phyloP scores from a whole-genome alignment of 306 rosid genomes.

The Herpetospermum pedunculosum region DNA sequence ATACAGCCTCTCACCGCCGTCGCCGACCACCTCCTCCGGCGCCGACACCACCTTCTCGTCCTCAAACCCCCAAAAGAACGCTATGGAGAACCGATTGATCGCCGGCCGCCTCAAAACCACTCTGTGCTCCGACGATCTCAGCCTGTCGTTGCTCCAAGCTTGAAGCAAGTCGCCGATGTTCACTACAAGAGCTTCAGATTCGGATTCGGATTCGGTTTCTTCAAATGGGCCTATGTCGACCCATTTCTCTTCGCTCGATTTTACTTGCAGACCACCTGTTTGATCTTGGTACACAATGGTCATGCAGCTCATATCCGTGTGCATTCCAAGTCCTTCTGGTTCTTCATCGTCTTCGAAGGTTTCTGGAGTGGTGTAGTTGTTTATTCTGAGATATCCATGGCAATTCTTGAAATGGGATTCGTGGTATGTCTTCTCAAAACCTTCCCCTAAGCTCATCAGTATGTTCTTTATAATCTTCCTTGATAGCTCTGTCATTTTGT shows the following conservation, averaged over 20 bases:
- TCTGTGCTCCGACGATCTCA: conserved; percentile 83
- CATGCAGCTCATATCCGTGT: conserved; percentile 89
- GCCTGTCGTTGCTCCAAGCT: conserved; percentile 83
- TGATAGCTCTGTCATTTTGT: conserved; percentile 62
- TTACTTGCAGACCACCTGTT: conserved; percentile 84
- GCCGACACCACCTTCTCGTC: conserved; percentile 52
- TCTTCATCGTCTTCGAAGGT: conserved; percentile 17
- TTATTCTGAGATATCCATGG: conserved; percentile 77
- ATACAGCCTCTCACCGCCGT: conserved; percentile 39
- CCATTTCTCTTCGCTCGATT: conserved; percentile 70
- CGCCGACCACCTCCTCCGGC: conserved; percentile 69
- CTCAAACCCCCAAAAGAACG: conserved; percentile 91
- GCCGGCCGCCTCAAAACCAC: conserved; percentile 48
- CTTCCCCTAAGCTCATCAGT: conserved; percentile 55
- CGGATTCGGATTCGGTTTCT: conserved; percentile 24
- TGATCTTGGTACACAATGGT: conserved; percentile 75
- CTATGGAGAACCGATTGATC: conserved; percentile 55
- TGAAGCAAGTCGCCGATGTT: conserved; percentile 87
- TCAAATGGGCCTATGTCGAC: conserved; percentile 64
- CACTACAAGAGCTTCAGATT: conserved; percentile 41
- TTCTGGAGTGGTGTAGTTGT: conserved; percentile 59
- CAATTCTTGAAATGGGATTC: conserved; percentile 61
- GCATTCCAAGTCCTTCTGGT: conserved; percentile 93
- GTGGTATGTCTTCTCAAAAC: conserved; percentile 34
- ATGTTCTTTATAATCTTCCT: conserved; percentile 42